A percentile compares a stretch with the other conserved stretches of the same genome.
These are phyloP conservation scores for Durusdinium trenchii DNA, from an alignment of 73 alveolate genomes.

Conservation along the genomic window DNA sequence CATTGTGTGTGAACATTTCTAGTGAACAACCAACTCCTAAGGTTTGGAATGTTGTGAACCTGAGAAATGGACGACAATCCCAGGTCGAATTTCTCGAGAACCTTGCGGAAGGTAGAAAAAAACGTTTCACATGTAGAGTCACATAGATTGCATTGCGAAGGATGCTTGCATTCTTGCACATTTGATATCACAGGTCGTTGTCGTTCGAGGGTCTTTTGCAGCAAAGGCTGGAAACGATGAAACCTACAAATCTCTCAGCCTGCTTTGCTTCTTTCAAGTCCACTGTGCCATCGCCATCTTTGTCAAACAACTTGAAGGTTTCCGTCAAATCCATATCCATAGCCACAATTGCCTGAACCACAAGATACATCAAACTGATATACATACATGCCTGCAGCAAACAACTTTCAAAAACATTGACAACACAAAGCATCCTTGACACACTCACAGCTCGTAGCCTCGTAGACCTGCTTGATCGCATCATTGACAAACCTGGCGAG, in stretches of 20 bases:
- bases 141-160: too few relatives aligned
- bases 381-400: neutral
- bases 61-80: slow-evolving; percentile 41
- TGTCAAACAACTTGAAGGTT: slow-evolving; percentile 83
- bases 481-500: slow-evolving; percentile 77
- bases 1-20: too few relatives aligned
- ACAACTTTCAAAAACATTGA: neutral
- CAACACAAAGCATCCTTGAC: neutral
- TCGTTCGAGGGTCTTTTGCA: neutral
- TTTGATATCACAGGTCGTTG: too few relatives aligned
- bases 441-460: neutral
- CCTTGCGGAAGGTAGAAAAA: neutral
- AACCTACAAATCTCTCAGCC: neutral
- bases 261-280: slow-evolving; percentile 86
- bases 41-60: neutral
- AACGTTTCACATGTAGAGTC: too few relatives aligned
- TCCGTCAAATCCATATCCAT: slow-evolving; percentile 89
- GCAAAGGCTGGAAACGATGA: neutral
- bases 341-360: slow-evolving; percentile 70
- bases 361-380: neutral
- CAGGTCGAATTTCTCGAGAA: slow-evolving; percentile 70
- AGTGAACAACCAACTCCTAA: too few relatives aligned
- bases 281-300: slow-evolving; percentile 83
- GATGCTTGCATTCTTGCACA: too few relatives aligned
- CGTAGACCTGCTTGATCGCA: slow-evolving; percentile 83